Evolutionary conservation across 1,139 yeast species (phyloP).

Genomic region (Geotrichum citri-aurantii): DNA sequence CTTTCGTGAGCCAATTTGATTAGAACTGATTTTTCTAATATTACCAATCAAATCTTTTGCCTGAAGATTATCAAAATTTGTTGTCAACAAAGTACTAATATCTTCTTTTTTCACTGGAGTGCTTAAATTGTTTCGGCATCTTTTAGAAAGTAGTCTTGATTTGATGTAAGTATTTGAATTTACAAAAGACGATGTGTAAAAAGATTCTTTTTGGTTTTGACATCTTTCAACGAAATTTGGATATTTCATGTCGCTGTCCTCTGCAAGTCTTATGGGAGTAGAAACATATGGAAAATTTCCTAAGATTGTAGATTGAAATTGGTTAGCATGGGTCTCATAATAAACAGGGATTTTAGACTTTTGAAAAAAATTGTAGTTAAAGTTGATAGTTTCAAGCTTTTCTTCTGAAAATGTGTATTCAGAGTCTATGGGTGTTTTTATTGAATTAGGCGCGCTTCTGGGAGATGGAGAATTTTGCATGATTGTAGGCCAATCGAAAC

Average conservation of each 20-base stretch:
- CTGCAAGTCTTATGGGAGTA: too few species aligned
- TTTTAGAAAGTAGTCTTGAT: background rate
- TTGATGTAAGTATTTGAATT: background rate
- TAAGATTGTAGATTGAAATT: too few species aligned
- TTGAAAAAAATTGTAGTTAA: too few species aligned
- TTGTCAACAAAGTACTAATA: background rate
- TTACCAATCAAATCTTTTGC: slow-evolving; percentile 2
- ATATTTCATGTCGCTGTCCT: too few species aligned
- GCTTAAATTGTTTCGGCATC: background rate
- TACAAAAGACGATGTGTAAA: background rate
- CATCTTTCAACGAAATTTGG: background rate
- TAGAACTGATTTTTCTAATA: slow-evolving; percentile 1
- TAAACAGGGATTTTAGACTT: background rate
- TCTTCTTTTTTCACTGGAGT: background rate
- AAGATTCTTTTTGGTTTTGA: background rate
- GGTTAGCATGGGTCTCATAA: background rate
- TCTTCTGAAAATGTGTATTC: background rate
- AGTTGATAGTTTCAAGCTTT: background rate
- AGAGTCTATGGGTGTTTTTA: background rate
- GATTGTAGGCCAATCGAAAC: background rate
- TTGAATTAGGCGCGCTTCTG: background rate
- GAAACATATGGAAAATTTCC: too few species aligned
- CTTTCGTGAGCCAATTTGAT: slow-evolving; percentile 6
- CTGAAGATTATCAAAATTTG: background rate
- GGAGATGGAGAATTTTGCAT: background rate